A percentile compares a stretch with the other conserved stretches of the same genome.
Conservation (phyloP, 495 filamentous ascomycete species). For the Penicillium bovifimosum region DNA sequence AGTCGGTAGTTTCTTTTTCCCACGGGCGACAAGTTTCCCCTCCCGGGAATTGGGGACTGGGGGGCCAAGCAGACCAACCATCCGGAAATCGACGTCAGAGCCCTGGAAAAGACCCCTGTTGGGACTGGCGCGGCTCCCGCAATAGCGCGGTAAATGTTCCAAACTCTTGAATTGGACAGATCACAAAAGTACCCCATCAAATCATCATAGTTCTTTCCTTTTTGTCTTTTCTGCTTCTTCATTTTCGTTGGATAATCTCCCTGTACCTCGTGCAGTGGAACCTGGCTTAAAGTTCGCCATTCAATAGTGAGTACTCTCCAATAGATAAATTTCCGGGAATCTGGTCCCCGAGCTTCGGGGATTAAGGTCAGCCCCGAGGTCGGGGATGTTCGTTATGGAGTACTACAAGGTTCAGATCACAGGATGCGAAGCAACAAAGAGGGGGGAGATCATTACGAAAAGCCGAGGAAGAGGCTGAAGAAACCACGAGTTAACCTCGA, state of each 20-base stretch:
- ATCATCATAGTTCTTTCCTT: background rate
- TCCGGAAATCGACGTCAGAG: constrained; percentile 32
- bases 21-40: constrained; percentile 8
- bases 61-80: constrained; percentile 1
- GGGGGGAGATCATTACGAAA: background rate
- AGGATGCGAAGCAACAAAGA: background rate
- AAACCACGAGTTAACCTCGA: background rate
- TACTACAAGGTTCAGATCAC: background rate
- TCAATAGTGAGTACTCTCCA: background rate
- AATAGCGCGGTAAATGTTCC: constrained; percentile 26
- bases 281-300: background rate
- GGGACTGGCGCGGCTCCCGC: constrained; percentile 24
- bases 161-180: constrained; percentile 21
- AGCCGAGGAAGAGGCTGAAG: constrained; percentile 7
- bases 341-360: constrained; percentile 3
- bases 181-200: constrained; percentile 11
- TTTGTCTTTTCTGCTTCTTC: background rate
- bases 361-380: background rate
- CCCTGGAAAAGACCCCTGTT: background rate
- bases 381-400: background rate
- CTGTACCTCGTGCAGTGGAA: background rate
- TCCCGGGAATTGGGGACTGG: background rate
- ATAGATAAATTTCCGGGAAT: background rate
- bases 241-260: background rate
- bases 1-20: background rate